phyloP scores from a whole-genome alignment of 768 basidiomycete species.

The Mycena pura region DNA sequence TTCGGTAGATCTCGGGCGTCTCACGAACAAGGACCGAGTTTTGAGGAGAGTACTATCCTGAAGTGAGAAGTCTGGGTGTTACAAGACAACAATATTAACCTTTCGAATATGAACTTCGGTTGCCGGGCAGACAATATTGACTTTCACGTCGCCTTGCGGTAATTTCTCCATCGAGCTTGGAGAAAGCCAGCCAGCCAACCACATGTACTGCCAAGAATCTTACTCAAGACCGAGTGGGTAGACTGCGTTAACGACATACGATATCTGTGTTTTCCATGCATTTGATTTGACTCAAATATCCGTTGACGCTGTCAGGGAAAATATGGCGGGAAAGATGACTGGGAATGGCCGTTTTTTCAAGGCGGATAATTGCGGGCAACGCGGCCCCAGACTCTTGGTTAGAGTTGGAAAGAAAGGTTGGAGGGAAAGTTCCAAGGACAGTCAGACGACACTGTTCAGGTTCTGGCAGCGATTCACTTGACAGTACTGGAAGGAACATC shows the following conservation, averaged over 20 bases:
- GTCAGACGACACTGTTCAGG: slow-evolving; percentile 46
- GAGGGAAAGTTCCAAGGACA: slow-evolving; percentile 70
- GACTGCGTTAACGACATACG: slow-evolving; percentile 44
- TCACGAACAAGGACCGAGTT: slow-evolving; percentile 76
- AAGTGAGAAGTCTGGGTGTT: background rate
- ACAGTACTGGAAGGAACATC: background rate
- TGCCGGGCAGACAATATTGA: slow-evolving; percentile 87
- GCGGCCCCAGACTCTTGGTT: slow-evolving; percentile 27
- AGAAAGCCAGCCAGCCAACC: slow-evolving; percentile 77
- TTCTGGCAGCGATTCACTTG: slow-evolving; percentile 15
- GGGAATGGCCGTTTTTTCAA: slow-evolving; percentile 80
- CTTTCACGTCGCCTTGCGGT: slow-evolving; percentile 70
- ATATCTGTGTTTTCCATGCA: slow-evolving; percentile 72
- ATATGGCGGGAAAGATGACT: slow-evolving; percentile 43
- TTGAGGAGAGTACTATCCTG: slow-evolving; percentile 76
- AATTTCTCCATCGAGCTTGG: slow-evolving; percentile 40
- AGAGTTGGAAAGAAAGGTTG: slow-evolving; percentile 19
- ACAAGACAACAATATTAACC: slow-evolving; percentile 43
- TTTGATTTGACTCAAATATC: slow-evolving; percentile 49
- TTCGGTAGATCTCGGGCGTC: slow-evolving; percentile 78
- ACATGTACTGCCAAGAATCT: slow-evolving; percentile 70
- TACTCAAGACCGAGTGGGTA: background rate
- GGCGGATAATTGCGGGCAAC: slow-evolving; percentile 70
- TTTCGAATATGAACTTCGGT: slow-evolving; percentile 91
- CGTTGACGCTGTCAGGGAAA: slow-evolving; percentile 40